These are phyloP conservation scores for Dittrichia graveolens DNA, from an alignment of 129 eudicot species.

Conservation along the genomic window DNA sequence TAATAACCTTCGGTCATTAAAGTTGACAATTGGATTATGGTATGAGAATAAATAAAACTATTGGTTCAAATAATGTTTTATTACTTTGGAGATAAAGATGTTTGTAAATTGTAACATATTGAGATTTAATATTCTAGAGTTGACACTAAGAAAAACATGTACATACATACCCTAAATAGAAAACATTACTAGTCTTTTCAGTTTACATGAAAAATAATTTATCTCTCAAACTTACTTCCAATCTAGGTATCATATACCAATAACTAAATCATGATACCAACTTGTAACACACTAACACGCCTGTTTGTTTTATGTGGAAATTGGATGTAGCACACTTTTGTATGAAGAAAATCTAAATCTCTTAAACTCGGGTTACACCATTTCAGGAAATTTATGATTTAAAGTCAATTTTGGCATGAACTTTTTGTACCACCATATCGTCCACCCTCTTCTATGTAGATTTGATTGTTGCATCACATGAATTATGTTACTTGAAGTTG, in stretches of 20 bases:
- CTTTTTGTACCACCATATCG: no score
- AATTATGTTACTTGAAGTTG: no score
- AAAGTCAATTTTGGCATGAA: no score
- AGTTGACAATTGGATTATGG: background rate
- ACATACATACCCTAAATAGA: background rate
- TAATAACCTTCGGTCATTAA: background rate
- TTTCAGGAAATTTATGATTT: no score
- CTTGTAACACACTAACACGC: no score
- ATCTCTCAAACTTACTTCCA: background rate
- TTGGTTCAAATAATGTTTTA: background rate
- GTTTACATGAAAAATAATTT: background rate
- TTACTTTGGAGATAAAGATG: background rate
- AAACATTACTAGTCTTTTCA: background rate
- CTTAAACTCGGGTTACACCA: no score
- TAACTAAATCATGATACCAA: no score
- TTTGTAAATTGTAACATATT: background rate
- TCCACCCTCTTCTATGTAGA: no score
- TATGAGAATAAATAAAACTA: background rate
- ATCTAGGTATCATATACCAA: background rate
- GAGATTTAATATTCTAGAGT: background rate
- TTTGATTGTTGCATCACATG: no score
- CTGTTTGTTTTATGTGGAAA: no score
- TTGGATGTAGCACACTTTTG: no score
- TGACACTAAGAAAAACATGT: background rate
- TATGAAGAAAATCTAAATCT: no score